Conservation (phyloP, 805 yeast genomes). For the Kodamaea sagamina region DNA sequence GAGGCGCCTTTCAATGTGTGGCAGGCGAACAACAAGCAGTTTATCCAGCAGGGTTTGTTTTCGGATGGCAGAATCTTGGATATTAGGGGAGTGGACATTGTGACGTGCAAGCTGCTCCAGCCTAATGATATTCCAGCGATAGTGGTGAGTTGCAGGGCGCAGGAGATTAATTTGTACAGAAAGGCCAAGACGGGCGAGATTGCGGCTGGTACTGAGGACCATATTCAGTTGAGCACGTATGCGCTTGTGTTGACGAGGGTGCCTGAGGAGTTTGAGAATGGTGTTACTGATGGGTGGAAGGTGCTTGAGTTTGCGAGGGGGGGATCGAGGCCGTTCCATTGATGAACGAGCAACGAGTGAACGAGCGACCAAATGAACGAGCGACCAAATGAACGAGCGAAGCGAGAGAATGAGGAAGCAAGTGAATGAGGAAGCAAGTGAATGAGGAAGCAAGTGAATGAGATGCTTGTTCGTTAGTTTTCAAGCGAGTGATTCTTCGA, state of each 20-base stretch:
- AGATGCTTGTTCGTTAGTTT: no score
- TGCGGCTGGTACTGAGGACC: constrained; percentile 94
- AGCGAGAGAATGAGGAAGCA: no score
- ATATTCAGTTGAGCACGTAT: constrained; percentile 88
- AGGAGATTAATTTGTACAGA: constrained; percentile 88
- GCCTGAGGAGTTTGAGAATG: constrained; percentile 87
- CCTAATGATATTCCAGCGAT: constrained; percentile 92
- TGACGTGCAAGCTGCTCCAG: constrained; percentile 81
- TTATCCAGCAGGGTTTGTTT: constrained; percentile 85
- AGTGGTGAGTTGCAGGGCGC: constrained; percentile 94
- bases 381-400: no score
- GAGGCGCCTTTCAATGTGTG: constrained; percentile 97
- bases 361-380: not conserved
- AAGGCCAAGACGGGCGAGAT: constrained; percentile 90
- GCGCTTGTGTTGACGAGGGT: constrained; percentile 94
- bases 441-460: no score
- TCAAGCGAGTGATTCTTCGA: no score
- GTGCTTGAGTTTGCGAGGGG: constrained; percentile 92
- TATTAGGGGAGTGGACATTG: constrained; percentile 91
- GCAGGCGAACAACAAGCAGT: constrained; percentile 89
- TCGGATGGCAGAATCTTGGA: constrained; percentile 92
- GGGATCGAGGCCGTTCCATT: constrained; percentile 78
- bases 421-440: no score
- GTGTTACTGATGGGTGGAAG: constrained; percentile 96
- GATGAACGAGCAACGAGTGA: constrained; percentile 12